Conservation (phyloP, 768 basidiomycete species). For the Russula virescens region DNA sequence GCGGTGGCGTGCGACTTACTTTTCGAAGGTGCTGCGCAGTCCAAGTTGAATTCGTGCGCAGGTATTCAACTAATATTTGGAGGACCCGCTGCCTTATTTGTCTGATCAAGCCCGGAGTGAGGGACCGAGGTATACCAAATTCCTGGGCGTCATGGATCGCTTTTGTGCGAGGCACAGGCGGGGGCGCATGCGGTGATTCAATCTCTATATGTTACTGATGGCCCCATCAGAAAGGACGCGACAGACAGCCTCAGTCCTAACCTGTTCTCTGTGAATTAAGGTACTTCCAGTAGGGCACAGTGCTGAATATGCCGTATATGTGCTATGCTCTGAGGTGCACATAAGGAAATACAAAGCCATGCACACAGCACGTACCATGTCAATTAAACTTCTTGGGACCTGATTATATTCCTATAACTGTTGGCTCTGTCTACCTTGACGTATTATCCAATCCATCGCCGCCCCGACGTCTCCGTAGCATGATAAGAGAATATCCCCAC, state of each 20-base stretch:
- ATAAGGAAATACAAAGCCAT: background rate
- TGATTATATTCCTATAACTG: background rate
- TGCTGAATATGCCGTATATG: background rate
- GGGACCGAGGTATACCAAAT: background rate
- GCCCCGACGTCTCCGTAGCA: conserved; percentile 9
- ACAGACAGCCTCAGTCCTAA: background rate
- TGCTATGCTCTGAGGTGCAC: background rate
- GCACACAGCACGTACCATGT: conserved; percentile 2
- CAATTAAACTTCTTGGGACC: conserved; percentile 14
- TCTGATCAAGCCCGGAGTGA: too few relatives aligned
- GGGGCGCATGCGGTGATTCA: too few relatives aligned
- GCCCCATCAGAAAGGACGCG: conserved; percentile 3
- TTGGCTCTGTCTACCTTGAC: conserved; percentile 6
- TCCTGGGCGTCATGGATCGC: background rate
- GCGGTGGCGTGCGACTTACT: background rate
- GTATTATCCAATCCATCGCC: background rate
- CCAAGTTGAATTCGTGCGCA: background rate
- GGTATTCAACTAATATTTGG: background rate
- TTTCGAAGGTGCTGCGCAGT: background rate
- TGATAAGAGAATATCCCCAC: conserved; percentile 1
- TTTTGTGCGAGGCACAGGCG: background rate
- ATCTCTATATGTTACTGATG: too few relatives aligned
- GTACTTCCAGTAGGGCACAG: background rate
- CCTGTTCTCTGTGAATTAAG: background rate
- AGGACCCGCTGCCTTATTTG: background rate